A percentile compares a stretch with the other conserved stretches of the same genome.
These are phyloP conservation scores for Thalia dealbata DNA, from an alignment of 176 grass and related monocot genomes.

Conservation along the genomic window DNA sequence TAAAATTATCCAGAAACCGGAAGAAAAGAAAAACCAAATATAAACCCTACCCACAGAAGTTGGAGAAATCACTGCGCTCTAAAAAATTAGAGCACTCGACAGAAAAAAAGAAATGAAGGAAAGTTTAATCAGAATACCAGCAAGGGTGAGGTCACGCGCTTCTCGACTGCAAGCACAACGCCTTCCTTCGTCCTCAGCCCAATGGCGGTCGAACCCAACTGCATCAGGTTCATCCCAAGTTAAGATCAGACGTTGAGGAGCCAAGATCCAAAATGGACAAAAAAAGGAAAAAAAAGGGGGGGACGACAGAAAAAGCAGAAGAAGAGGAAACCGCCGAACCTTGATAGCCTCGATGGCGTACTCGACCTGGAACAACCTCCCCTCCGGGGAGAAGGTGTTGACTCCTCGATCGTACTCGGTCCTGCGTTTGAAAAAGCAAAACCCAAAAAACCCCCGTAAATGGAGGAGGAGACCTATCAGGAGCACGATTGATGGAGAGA, in stretches of 20 bases:
- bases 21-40: neutral
- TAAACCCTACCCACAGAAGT: neutral
- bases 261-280: constrained; percentile 4
- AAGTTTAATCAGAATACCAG: constrained; percentile 31
- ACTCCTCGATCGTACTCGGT: constrained; percentile 89
- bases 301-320: too few species aligned
- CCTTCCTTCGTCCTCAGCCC: constrained; percentile 95
- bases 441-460: neutral
- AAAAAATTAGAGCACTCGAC: neutral
- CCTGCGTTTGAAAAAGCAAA: constrained; percentile 23
- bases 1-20: too few species aligned
- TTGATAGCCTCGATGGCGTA: constrained; percentile 99
- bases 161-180: constrained; percentile 87
- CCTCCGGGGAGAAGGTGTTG: constrained; percentile 94
- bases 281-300: neutral
- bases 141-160: constrained; percentile 85
- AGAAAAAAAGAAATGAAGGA: neutral
- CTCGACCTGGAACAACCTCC: constrained; percentile 88
- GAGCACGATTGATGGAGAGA: constrained; percentile 2
- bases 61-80: neutral
- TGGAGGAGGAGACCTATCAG: neutral
- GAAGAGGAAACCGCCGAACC: constrained; percentile 35
- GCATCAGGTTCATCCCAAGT: neutral
- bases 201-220: constrained; percentile 92
- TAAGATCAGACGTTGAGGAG: neutral